A percentile compares a stretch with the other conserved stretches of the same genome.
These are phyloP conservation scores for Verruconis gallopava DNA, from an alignment of 2,329 filamentous ascomycete species.

Conservation along the genomic window DNA sequence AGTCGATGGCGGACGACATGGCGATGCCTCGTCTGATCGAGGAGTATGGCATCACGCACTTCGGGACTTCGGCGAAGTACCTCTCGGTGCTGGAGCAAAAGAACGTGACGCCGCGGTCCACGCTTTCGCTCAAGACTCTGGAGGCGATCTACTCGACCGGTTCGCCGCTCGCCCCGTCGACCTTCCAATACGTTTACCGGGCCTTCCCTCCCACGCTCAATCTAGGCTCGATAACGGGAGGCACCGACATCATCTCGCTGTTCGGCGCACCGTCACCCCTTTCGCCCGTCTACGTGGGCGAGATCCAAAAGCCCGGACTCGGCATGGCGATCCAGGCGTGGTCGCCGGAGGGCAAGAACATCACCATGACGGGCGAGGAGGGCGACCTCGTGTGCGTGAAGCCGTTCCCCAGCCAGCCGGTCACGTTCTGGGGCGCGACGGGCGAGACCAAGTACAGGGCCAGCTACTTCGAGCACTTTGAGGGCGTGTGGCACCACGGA, in stretches of 20 bases:
- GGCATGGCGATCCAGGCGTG: constrained; percentile 39
- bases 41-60: constrained; percentile 73
- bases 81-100: constrained; percentile 82
- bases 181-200: constrained; percentile 78
- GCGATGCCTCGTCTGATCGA: constrained; percentile 75
- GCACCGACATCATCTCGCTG: constrained; percentile 90
- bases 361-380: constrained; percentile 50
- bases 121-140: constrained; percentile 45
- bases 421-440: constrained; percentile 69
- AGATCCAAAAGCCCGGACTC: constrained; percentile 36
- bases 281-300: constrained; percentile 35
- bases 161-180: constrained; percentile 81
- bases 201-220: constrained; percentile 73
- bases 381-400: constrained; percentile 80
- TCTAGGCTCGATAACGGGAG: constrained; percentile 85
- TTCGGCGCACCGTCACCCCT: constrained; percentile 69
- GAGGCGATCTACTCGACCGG: constrained; percentile 89
- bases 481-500: constrained; percentile 78
- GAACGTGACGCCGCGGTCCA: constrained; percentile 41
- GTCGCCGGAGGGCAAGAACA: constrained; percentile 42
- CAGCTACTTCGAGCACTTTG: constrained; percentile 80
- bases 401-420: constrained; percentile 82
- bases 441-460: constrained; percentile 66
- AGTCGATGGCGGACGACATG: constrained; percentile 53
- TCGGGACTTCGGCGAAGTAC: constrained; percentile 90